Evolutionary conservation across 495 filamentous ascomycete species (phyloP).

Genomic region (Penicillium cosmopolitanum): DNA sequence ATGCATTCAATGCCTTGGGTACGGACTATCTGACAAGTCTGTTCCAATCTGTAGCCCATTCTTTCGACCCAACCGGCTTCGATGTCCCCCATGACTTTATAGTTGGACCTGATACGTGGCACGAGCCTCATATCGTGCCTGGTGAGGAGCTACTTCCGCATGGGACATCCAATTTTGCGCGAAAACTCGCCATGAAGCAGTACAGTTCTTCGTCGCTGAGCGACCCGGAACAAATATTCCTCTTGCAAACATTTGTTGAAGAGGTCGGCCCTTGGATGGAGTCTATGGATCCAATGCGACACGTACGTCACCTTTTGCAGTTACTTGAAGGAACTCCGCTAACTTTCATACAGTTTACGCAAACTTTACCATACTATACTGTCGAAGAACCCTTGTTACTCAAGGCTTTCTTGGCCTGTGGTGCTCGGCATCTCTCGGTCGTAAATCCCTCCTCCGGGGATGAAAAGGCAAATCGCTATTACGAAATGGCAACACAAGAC

Average conservation of each 20-base stretch:
- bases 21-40: slow-evolving; percentile 31
- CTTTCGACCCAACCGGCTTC: slow-evolving; percentile 27
- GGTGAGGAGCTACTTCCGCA: slow-evolving; percentile 35
- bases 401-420: slow-evolving; percentile 89
- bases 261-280: slow-evolving; percentile 96
- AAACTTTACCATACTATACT: slow-evolving; percentile 78
- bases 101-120: slow-evolving; percentile 26
- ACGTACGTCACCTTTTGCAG: slow-evolving; percentile 53
- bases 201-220: slow-evolving; percentile 60
- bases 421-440: slow-evolving; percentile 76
- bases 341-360: slow-evolving; percentile 63
- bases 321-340: slow-evolving; percentile 3
- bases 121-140: slow-evolving; percentile 27
- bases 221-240: slow-evolving; percentile 74
- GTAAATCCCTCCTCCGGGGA: slow-evolving; percentile 71
- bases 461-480: slow-evolving; percentile 79
- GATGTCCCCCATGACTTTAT: slow-evolving; percentile 27
- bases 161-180: slow-evolving; percentile 32
- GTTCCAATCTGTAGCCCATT: slow-evolving; percentile 34
- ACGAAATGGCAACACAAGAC: slow-evolving; percentile 76
- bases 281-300: slow-evolving; percentile 81
- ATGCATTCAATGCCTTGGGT: slow-evolving; percentile 36
- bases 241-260: slow-evolving; percentile 90
- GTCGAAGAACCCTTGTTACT: slow-evolving; percentile 87
- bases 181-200: slow-evolving; percentile 31